phyloP scores from a whole-genome alignment of 306 rosid species.

The Spatholobus suberectus region DNA sequence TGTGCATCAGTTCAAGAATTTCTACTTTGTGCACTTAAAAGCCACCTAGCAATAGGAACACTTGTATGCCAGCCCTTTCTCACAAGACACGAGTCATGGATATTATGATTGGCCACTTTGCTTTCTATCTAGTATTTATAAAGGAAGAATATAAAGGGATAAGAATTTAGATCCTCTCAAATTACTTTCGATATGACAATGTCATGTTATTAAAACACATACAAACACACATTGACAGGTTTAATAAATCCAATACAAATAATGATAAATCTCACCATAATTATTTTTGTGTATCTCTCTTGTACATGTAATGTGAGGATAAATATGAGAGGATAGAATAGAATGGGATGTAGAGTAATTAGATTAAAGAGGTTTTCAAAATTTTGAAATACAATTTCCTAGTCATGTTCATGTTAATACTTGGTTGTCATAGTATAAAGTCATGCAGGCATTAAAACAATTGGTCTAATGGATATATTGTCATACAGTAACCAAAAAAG shows the following conservation, averaged over 20 bases:
- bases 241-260: too few species aligned
- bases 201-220: not conserved
- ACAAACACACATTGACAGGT: not conserved
- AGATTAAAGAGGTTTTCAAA: not conserved
- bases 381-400: constrained; percentile 6
- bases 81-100: too few species aligned
- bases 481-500: constrained; percentile 26
- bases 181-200: not conserved
- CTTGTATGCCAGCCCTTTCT: too few species aligned
- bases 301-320: not conserved
- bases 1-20: too few species aligned
- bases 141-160: not conserved
- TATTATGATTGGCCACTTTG: too few species aligned
- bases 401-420: constrained; percentile 31
- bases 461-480: constrained; percentile 16
- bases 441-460: constrained; percentile 24
- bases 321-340: too few species aligned
- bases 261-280: too few species aligned
- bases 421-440: not conserved
- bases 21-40: too few species aligned
- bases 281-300: not conserved
- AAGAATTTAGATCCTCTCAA: not conserved
- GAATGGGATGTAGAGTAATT: not conserved
- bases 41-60: too few species aligned
- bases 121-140: not conserved